Evolutionary conservation across 129 eudicot species (phyloP).

Genomic region (Cynara cardunculus): DNA sequence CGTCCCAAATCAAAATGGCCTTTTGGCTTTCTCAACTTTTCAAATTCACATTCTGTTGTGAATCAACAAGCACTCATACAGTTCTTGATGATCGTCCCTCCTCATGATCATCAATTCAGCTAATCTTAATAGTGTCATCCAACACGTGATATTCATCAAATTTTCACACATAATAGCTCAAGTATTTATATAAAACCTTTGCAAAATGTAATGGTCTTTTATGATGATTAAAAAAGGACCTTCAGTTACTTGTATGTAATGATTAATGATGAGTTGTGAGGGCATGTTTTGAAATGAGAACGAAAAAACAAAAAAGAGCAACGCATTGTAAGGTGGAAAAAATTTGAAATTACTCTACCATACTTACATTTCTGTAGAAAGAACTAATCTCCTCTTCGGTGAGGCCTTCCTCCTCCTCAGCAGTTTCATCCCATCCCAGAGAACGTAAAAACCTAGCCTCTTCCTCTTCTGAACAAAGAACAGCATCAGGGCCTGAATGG

Average conservation of each 20-base stretch:
- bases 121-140: too few relatives aligned
- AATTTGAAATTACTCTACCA: conserved; percentile 15
- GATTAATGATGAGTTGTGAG: background rate
- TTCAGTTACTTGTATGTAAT: background rate
- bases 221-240: background rate
- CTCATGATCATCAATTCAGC: too few relatives aligned
- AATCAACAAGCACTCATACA: too few relatives aligned
- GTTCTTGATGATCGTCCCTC: too few relatives aligned
- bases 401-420: conserved; percentile 87
- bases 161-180: too few relatives aligned
- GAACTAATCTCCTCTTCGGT: conserved; percentile 92
- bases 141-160: too few relatives aligned
- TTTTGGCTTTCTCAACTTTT: too few relatives aligned
- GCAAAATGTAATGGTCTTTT: background rate
- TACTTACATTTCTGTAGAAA: conserved; percentile 54
- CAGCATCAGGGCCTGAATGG: conserved; percentile 24
- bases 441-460: conserved; percentile 83
- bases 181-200: background rate
- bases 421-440: conserved; percentile 89
- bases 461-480: conserved; percentile 68
- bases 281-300: conserved; percentile 8
- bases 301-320: too few relatives aligned
- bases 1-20: too few relatives aligned
- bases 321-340: background rate
- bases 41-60: too few relatives aligned